Base-by-base conservation (phyloP, 306 rosid species). In the Medicago lupulina region DNA sequence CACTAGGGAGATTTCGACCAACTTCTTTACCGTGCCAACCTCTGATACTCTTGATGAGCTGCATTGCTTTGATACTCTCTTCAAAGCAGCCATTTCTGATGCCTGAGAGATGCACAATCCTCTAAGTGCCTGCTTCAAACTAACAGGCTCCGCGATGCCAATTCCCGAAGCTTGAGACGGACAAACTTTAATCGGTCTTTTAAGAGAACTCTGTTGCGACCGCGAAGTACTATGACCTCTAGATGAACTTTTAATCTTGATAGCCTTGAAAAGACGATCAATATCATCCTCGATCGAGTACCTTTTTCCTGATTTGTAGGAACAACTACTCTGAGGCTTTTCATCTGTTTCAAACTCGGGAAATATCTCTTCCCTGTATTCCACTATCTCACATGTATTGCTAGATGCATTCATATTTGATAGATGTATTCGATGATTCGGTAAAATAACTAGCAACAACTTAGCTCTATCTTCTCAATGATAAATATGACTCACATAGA, bases 111-210 rank as follows among this genome's bases (percentile, higher is more conserved):
- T 92, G 77, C 97, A 92, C 66, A 95, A 77, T 41, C 99, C 99
- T 86, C 99, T 86, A 46, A 95, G 88, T n/a, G 99, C 99, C 82
- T 95, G 97, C 89, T 95, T 95, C 83, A 95, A 92, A 83, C 97
- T 95, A 28, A 82, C 97, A 71, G 96, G 88, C 74, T 90, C 99
- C 4, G 99, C 86, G 76, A 95, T 90, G 82, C 99, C 99, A 73
- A 95, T 92, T 70, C 99, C 97, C 7, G 97, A 83, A 40, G 88
- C 86, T 75, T 89, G 87, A 34, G 96, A 85, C 55, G 92, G 78
- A 83, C 88, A 81, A 18, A 83, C 90, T 84, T 89, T 88, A 78
- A 95, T 88, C 19, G 99, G 99, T 83, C 91, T 88, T 84, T 94
- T 92, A 88, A 90, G 90, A 54, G 98, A 95, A 81, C 95, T 92